Base-by-base conservation (phyloP, 1,284 basidiomycete genomes). In the Laetiporus sulphureus region DNA sequence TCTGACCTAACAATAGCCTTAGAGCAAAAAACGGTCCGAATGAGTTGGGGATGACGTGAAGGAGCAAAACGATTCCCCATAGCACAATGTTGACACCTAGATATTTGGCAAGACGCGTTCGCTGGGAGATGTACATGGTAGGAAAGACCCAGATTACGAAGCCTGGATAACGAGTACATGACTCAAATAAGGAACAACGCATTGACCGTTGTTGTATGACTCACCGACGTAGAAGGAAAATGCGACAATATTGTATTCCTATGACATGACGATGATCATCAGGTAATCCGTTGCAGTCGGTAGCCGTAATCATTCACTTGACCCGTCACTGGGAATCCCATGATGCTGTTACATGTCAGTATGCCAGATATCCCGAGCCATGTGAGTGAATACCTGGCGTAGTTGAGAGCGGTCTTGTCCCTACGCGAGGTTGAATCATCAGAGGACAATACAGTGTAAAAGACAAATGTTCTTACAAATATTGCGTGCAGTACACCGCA, bases 131-230 rank as follows among this genome's bases (percentile, higher is more conserved):
- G 46, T 77, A 81, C 22, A 78, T 73, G 0, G 79, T 80, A 2
- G 81, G 79, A 45, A 83, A 81, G 51, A 83, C 79, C 68, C 73
- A 83, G 18, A 75, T 59, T 22, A 80, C 58, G 51, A 74, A 81
- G 3, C 78, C 78, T 79, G 36, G 1, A 10, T 22, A 16, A 27
- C 4, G 19, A 40, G 18, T 3, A 19, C 5, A 37, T 18, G 8
- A 1, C 16, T 13, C 10, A 5, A 24, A 29, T 41, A 43, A 40
- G 21, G 41, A 33, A 30, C 13, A 10, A 16, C 20, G 1, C 5
- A 20, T 4, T 4, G 21, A 19, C 22, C 2, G 3, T n/a, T 21
- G 18, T 16, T 18, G 20, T 22, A 13, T 19, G 7, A 18, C 36
- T 16, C 44, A 72, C 77, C 78, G 32, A 79, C 61, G 53, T 81